Percentiles rank a stretch among this genome's conserved stretches.
Conservation (phyloP, 352 stramenopile species). For the Pythium phragmitis region DNA sequence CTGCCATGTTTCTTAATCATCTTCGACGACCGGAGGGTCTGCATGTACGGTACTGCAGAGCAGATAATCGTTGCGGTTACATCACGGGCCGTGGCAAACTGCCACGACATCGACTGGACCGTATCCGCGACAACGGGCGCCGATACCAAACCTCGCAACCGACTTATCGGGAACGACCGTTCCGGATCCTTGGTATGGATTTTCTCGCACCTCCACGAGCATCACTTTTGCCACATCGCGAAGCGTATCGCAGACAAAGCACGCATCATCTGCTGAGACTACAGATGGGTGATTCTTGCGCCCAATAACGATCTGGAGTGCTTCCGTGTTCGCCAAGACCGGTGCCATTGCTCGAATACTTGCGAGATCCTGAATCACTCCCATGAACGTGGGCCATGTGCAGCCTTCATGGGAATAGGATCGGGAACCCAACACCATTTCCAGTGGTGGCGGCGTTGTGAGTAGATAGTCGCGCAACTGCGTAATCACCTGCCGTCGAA, state of each 20-base stretch:
- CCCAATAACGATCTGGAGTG: not conserved
- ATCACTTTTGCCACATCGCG: not conserved
- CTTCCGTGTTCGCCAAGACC: not conserved
- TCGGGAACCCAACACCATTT: not conserved
- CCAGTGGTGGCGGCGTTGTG: not conserved
- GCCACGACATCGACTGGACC: not conserved
- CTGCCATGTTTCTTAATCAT: not conserved
- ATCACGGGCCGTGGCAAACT: not conserved
- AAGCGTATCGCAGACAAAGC: too few relatives aligned
- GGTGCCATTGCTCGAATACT: not conserved
- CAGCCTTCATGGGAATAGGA: too few relatives aligned
- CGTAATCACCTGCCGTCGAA: not conserved
- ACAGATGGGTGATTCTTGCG: not conserved
- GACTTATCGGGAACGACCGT: not conserved
- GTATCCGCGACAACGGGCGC: not conserved
- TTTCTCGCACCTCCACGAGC: too few relatives aligned
- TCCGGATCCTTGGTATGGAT: not conserved
- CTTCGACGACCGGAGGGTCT: not conserved
- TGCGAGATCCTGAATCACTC: not conserved
- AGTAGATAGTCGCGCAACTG: not conserved
- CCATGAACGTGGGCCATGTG: not conserved
- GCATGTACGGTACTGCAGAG: not conserved
- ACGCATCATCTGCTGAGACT: too few relatives aligned
- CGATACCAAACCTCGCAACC: not conserved
- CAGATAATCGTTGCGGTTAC: not conserved